Evolutionary conservation across 2,329 filamentous ascomycete genomes (phyloP).

Genomic region (Ramularia endophylla): DNA sequence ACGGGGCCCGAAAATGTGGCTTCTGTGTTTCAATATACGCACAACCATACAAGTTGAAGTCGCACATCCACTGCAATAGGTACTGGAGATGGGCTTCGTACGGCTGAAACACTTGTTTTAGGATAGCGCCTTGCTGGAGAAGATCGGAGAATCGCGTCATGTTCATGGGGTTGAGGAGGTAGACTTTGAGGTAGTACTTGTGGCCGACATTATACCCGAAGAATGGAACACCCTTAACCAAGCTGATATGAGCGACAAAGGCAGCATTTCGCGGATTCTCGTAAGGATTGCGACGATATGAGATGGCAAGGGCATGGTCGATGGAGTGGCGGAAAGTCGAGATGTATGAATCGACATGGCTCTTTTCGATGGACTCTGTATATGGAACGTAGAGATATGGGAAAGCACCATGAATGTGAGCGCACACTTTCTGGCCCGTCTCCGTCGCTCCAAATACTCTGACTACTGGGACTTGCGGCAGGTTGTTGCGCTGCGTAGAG

Average conservation of each 20-base stretch:
- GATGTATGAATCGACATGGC: slow-evolving; percentile 66
- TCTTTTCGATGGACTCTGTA: slow-evolving; percentile 21
- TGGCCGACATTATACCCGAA: slow-evolving; percentile 96
- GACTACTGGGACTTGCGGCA: slow-evolving; percentile 75
- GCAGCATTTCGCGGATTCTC: slow-evolving; percentile 54
- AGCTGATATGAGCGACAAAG: slow-evolving; percentile 83
- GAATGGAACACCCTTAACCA: slow-evolving; percentile 91
- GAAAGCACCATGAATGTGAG: slow-evolving; percentile 91
- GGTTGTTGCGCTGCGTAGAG: slow-evolving; percentile 52
- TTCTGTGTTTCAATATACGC: slow-evolving; percentile 69
- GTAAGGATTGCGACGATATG: slow-evolving; percentile 71
- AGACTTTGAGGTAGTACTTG: slow-evolving; percentile 86
- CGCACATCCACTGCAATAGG: slow-evolving; percentile 93
- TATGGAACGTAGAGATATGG: slow-evolving; percentile 77
- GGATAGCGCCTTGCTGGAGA: slow-evolving; percentile 77
- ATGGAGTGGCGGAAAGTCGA: slow-evolving; percentile 76
- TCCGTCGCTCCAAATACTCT: slow-evolving; percentile 89
- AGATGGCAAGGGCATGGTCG: slow-evolving; percentile 80
- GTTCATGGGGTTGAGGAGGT: slow-evolving; percentile 79
- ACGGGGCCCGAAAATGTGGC: slow-evolving; percentile 66
- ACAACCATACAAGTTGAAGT: slow-evolving; percentile 96
- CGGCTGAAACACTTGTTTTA: slow-evolving; percentile 79
- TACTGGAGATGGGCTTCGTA: slow-evolving; percentile 94
- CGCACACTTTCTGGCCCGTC: slow-evolving; percentile 92
- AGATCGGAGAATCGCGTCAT: slow-evolving; percentile 86